Conservation (phyloP, 495 filamentous ascomycete species). For the Aspergillus steynii region DNA sequence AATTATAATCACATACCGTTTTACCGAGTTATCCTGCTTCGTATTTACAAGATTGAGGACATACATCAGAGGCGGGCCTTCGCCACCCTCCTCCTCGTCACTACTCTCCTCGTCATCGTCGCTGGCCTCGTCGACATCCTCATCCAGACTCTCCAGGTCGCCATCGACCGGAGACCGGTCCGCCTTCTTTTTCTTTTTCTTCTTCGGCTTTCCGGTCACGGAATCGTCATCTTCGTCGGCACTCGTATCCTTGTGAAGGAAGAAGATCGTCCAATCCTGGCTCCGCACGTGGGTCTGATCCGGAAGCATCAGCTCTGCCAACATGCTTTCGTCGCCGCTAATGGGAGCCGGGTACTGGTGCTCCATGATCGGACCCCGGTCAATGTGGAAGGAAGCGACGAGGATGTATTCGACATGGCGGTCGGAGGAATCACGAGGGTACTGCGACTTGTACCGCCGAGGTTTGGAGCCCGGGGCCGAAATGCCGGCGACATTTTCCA, state of each 20-base stretch:
- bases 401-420: constrained; percentile 99
- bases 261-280: constrained; percentile 99
- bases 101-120: constrained; percentile 52
- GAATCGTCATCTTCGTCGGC: constrained; percentile 72
- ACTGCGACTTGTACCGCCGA: constrained; percentile 73
- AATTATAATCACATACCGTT: constrained; percentile 53
- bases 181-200: constrained; percentile 30
- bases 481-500: constrained; percentile 37
- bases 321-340: constrained; percentile 95
- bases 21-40: constrained; percentile 88
- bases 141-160: constrained; percentile 35
- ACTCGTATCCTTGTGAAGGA: constrained; percentile 90
- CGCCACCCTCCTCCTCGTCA: constrained; percentile 61
- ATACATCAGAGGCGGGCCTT: constrained; percentile 91
- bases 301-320: constrained; percentile 97
- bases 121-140: constrained; percentile 46
- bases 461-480: constrained; percentile 32
- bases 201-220: constrained; percentile 51
- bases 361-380: constrained; percentile 95
- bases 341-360: constrained; percentile 94
- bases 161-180: constrained; percentile 41
- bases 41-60: constrained; percentile 98
- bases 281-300: constrained; percentile 94
- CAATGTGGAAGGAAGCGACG: constrained; percentile 97
- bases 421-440: constrained; percentile 73